phyloP scores from a whole-genome alignment of 164 flowering plant species.

The Magnolia officinalis region DNA sequence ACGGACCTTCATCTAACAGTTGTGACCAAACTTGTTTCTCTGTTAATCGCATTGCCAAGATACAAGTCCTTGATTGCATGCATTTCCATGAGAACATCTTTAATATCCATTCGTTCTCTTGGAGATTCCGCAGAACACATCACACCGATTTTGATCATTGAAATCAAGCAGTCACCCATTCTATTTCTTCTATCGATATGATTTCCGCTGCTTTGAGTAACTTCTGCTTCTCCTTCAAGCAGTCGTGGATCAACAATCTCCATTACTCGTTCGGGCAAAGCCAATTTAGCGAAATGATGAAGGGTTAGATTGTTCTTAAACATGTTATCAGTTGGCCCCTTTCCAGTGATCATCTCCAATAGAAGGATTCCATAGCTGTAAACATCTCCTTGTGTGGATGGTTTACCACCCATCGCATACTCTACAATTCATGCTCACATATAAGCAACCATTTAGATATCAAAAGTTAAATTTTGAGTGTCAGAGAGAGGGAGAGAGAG shows the following conservation, averaged over 20 bases:
- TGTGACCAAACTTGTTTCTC: no score
- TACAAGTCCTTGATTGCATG: not conserved
- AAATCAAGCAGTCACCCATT: not conserved
- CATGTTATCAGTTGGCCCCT: not conserved
- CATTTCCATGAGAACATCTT: not conserved
- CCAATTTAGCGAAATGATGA: slow-evolving; percentile 12
- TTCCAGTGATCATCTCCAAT: slow-evolving; percentile 16
- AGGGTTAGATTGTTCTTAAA: slow-evolving; percentile 25
- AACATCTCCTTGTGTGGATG: slow-evolving; percentile 13
- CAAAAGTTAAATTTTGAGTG: no score
- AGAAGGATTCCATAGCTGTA: slow-evolving; percentile 15
- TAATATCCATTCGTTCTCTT: not conserved
- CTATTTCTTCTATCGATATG: no score
- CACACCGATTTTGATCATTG: not conserved
- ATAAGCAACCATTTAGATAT: no score
- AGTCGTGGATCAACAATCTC: slow-evolving; percentile 27
- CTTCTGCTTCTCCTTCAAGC: not conserved
- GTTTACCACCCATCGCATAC: slow-evolving; percentile 14
- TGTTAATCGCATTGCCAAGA: no score
- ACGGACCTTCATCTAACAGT: no score
- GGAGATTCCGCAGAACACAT: not conserved
- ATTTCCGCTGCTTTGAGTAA: no score
- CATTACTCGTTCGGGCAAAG: slow-evolving; percentile 24
- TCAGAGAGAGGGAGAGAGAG: not conserved
- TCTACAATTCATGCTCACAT: not conserved